Conservation (phyloP, 2,329 filamentous ascomycete genomes). For the Diatrype stigma region DNA sequence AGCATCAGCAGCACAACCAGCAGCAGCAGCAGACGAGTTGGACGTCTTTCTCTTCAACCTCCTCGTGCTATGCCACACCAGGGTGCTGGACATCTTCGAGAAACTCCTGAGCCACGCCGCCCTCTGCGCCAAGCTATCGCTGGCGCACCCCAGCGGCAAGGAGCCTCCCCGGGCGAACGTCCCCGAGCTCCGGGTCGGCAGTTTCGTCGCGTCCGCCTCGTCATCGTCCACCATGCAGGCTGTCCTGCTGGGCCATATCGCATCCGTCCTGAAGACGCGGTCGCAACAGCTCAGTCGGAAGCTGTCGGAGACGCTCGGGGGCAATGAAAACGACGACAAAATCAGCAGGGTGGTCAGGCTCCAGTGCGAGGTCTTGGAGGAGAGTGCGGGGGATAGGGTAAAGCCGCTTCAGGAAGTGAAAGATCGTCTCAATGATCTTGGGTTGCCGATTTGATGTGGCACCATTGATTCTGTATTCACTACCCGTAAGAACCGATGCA, state of each 20-base stretch:
- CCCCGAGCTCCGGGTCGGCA: constrained; percentile 37
- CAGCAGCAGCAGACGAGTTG: constrained; percentile 13
- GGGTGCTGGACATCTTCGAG: constrained; percentile 34
- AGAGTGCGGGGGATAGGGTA: constrained; percentile 12
- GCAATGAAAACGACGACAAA: constrained; percentile 5
- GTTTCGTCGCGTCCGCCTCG: constrained; percentile 19
- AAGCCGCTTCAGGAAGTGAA: constrained; percentile 14
- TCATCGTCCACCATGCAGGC: constrained; percentile 22
- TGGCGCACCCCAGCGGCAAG: constrained; percentile 20
- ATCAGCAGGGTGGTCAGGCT: constrained; percentile 14
- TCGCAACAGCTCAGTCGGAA: constrained; percentile 11
- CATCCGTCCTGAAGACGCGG: constrained; percentile 14
- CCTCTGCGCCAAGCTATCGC: constrained; percentile 28
- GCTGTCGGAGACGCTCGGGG: constrained; percentile 1
- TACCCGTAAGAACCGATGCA: too few relatives aligned
- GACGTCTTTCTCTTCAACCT: constrained; percentile 34
- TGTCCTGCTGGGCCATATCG: constrained; percentile 18
- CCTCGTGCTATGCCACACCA: constrained; percentile 33
- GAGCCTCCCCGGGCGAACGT: constrained; percentile 30
- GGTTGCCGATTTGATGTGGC: constrained; percentile 11
- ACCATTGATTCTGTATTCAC: too few relatives aligned
- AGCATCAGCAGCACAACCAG: too few relatives aligned
- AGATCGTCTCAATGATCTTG: constrained; percentile 9
- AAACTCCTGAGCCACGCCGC: constrained; percentile 26
- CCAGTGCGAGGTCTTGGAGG: constrained; percentile 22